Conservation (phyloP, 2,329 filamentous ascomycete genomes). For the Pseudocercospora vitis region DNA sequence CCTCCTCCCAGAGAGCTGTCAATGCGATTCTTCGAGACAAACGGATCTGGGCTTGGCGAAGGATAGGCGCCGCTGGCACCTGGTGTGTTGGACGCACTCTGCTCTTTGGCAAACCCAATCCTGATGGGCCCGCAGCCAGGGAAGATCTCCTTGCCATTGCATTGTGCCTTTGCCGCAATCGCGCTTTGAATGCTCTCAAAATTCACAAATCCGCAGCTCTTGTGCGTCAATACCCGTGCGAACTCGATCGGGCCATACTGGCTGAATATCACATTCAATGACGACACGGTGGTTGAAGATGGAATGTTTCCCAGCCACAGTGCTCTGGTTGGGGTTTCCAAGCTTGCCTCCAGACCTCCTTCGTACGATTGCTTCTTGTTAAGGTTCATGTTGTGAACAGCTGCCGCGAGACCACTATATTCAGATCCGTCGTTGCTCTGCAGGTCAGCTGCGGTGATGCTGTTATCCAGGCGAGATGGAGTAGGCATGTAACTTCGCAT, state of each 20-base stretch:
- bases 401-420: slow-evolving; percentile 76
- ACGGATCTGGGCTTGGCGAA: slow-evolving; percentile 87
- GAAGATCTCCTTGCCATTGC: slow-evolving; percentile 98
- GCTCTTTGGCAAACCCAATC: slow-evolving; percentile 96
- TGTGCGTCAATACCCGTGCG: slow-evolving; percentile 90
- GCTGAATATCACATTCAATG: slow-evolving; percentile 91
- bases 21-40: slow-evolving; percentile 46
- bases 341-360: slow-evolving; percentile 62
- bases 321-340: slow-evolving; percentile 88
- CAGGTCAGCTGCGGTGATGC: slow-evolving; percentile 73
- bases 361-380: slow-evolving; percentile 64
- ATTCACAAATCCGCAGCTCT: slow-evolving; percentile 98
- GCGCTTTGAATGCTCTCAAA: slow-evolving; percentile 89
- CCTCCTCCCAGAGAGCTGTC: slow-evolving; percentile 33
- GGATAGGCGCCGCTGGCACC: slow-evolving; percentile 84
- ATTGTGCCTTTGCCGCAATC: slow-evolving; percentile 77
- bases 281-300: slow-evolving; percentile 93
- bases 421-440: slow-evolving; percentile 72
- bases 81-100: slow-evolving; percentile 82
- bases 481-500: slow-evolving; percentile 72
- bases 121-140: slow-evolving; percentile 90
- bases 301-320: slow-evolving; percentile 98
- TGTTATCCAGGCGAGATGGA: slow-evolving; percentile 72
- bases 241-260: slow-evolving; percentile 89
- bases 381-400: slow-evolving; percentile 78